A percentile compares a stretch with the other conserved stretches of the same genome.
These are phyloP conservation scores for Escallonia herrerae DNA, from an alignment of 129 eudicot genomes.

Conservation along the genomic window DNA sequence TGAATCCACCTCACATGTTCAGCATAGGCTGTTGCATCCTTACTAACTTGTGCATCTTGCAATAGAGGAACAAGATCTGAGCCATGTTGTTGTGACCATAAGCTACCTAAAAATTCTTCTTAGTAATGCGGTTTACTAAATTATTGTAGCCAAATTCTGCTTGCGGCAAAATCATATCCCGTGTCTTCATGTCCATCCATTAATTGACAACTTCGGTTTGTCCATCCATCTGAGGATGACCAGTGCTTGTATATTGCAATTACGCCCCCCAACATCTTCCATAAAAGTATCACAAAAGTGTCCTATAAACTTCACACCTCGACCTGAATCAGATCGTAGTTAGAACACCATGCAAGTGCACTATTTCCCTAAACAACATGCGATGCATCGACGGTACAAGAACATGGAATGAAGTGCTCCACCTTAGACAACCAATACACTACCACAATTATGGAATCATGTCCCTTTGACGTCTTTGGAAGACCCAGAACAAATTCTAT, in stretches of 20 bases:
- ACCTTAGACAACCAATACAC: background rate
- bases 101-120: background rate
- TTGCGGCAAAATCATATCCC: background rate
- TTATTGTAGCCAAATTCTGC: background rate
- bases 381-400: background rate
- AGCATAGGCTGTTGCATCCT: background rate
- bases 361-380: background rate
- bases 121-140: background rate
- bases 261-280: no score
- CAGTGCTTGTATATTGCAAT: no score
- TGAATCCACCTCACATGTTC: background rate
- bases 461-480: no score
- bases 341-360: no score
- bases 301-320: background rate
- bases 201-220: background rate
- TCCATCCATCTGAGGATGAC: no score
- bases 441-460: no score
- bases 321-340: no score
- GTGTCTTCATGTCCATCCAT: background rate
- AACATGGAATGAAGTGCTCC: background rate
- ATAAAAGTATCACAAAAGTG: background rate
- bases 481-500: no score
- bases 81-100: background rate
- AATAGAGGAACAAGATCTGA: background rate
- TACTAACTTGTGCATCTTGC: background rate